phyloP scores from a whole-genome alignment of 306 rosid genomes.

The Sphenostylis stenocarpa region DNA sequence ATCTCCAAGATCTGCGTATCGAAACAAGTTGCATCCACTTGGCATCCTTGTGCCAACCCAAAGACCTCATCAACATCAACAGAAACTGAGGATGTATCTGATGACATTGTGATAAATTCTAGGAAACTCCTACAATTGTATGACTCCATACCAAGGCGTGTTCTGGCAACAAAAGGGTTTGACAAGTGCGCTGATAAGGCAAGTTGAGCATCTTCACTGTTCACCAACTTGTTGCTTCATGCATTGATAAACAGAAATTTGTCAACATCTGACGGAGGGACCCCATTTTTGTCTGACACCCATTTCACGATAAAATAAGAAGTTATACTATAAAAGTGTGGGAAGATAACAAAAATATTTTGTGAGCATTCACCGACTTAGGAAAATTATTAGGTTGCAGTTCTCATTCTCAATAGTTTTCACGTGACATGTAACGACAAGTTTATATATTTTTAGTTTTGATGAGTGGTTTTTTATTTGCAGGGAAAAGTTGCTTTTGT shows the following conservation, averaged over 20 bases:
- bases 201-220: neutral
- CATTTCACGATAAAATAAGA: too few species aligned
- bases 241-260: neutral
- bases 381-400: neutral
- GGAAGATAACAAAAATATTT: too few species aligned
- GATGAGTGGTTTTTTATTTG: slow-evolving; percentile 11
- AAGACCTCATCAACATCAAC: neutral
- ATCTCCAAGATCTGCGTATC: slow-evolving; percentile 37
- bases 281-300: too few species aligned
- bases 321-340: neutral
- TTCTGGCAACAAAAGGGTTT: slow-evolving; percentile 43
- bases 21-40: slow-evolving; percentile 5
- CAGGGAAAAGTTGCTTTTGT: slow-evolving; percentile 50
- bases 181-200: slow-evolving; percentile 36
- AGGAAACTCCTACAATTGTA: slow-evolving; percentile 35
- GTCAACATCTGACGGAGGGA: neutral
- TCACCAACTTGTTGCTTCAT: neutral
- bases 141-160: slow-evolving; percentile 22
- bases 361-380: neutral
- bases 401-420: neutral
- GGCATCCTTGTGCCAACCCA: slow-evolving; percentile 40
- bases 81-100: neutral
- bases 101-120: neutral
- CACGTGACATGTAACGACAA: neutral
- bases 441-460: neutral